These are phyloP conservation scores for Candida xyloterini DNA, from an alignment of 805 yeast species.

Conservation along the genomic window DNA sequence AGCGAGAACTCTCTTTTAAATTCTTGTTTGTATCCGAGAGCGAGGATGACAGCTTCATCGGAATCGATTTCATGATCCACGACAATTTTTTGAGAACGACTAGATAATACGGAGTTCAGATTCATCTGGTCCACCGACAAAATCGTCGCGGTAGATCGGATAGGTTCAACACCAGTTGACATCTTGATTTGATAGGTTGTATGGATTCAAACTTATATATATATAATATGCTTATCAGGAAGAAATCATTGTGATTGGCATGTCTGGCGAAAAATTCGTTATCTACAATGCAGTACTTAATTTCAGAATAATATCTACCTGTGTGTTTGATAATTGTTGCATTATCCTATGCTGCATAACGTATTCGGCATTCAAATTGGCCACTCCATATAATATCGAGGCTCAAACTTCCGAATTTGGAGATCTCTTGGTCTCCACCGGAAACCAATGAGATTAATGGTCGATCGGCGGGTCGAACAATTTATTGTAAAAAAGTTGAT, in stretches of 20 bases:
- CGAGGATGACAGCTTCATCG: conserved; percentile 53
- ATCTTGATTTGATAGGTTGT: not conserved
- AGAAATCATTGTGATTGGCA: not conserved
- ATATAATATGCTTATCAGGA: not conserved
- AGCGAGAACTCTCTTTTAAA: conserved; percentile 58
- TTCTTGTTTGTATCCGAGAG: conserved; percentile 62
- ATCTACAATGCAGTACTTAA: too few relatives aligned
- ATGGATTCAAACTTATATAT: not conserved
- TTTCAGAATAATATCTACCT: too few relatives aligned
- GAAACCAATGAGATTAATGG: not conserved
- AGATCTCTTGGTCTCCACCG: not conserved
- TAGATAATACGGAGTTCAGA: conserved; percentile 27
- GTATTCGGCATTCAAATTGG: not conserved
- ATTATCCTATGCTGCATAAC: not conserved
- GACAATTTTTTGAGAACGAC: conserved; percentile 21
- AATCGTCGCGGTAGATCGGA: conserved; percentile 28
- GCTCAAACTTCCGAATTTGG: not conserved
- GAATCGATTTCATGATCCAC: conserved; percentile 46
- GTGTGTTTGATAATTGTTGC: not conserved
- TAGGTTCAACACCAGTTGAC: conserved; percentile 17
- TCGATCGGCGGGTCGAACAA: conserved; percentile 10
- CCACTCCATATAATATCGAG: too few relatives aligned
- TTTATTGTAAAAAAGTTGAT: not conserved
- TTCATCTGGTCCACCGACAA: conserved; percentile 29
- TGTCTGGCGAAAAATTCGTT: too few relatives aligned